These are phyloP conservation scores for Torrubiellomyces zombiae DNA, from an alignment of 2,329 filamentous ascomycete genomes.

Conservation along the genomic window DNA sequence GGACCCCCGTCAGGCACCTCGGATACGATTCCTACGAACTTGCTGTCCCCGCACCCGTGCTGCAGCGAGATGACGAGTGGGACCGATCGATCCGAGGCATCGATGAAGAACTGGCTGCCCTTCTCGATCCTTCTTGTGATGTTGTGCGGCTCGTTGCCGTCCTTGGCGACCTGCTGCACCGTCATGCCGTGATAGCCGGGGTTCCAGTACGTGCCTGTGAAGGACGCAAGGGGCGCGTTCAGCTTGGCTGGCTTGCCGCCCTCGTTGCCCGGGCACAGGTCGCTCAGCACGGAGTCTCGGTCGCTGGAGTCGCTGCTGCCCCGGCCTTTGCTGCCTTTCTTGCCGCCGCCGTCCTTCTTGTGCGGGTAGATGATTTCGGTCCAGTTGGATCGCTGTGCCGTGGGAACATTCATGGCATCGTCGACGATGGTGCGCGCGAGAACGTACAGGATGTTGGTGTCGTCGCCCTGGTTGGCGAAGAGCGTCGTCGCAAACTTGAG, in stretches of 20 bases:
- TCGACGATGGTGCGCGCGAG: constrained; percentile 9
- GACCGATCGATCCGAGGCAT: constrained; percentile 12
- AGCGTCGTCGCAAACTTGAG: constrained; percentile 11
- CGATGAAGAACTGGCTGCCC: constrained; percentile 10
- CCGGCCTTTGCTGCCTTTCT: too few species aligned
- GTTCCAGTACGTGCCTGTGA: constrained; percentile 10
- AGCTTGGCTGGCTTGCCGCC: not conserved
- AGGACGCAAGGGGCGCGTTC: constrained; percentile 5
- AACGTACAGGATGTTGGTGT: constrained; percentile 5
- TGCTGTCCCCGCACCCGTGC: constrained; percentile 6
- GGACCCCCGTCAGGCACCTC: constrained; percentile 5
- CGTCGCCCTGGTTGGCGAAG: constrained; percentile 9
- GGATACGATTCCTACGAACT: constrained; percentile 6
- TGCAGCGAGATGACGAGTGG: constrained; percentile 10
- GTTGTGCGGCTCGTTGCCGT: too few species aligned
- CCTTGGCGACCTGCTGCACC: constrained; percentile 7
- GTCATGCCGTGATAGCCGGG: constrained; percentile 10
- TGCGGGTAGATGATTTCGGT: not conserved
- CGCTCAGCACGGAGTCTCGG: too few species aligned
- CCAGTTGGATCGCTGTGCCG: constrained; percentile 1
- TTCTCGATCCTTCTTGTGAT: too few species aligned
- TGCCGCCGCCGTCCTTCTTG: too few species aligned
- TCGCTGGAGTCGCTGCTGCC: too few species aligned
- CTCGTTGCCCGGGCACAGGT: constrained; percentile 3
- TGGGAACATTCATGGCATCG: constrained; percentile 3